Evolutionary conservation across 208 protist genomes (phyloP).

Genomic region (Acanthamoeba triangularis): DNA sequence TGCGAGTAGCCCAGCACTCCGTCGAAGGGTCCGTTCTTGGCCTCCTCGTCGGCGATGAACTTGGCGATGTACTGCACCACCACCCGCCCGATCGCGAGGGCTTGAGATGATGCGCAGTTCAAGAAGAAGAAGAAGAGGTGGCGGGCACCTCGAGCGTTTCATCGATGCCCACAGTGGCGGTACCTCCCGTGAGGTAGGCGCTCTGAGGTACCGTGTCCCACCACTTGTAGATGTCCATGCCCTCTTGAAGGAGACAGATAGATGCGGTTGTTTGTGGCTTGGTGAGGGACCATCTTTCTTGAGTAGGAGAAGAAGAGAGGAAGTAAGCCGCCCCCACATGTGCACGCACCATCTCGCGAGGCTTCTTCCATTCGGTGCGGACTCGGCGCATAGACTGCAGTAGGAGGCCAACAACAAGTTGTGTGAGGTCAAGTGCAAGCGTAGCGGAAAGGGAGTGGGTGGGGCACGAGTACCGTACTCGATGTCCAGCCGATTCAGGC

Average conservation of each 20-base stretch:
- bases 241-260: background rate
- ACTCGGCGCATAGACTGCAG: background rate
- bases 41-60: background rate
- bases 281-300: background rate
- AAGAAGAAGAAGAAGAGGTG: background rate
- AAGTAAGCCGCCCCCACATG: background rate
- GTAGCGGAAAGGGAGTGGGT: background rate
- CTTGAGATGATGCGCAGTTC: no score
- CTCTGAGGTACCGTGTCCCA: background rate
- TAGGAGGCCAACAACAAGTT: background rate
- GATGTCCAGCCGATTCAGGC: constrained; percentile 1
- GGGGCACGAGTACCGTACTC: background rate
- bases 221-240: constrained; percentile 14
- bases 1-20: constrained; percentile 24
- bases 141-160: background rate
- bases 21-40: constrained; percentile 8
- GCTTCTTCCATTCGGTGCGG: constrained; percentile 22
- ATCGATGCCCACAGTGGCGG: background rate
- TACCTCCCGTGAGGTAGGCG: background rate
- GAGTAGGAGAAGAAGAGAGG: background rate
- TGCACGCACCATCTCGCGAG: background rate
- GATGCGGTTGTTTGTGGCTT: no score
- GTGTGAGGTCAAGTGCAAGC: no score
- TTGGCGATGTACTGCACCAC: background rate
- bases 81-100: background rate